Conservation (phyloP, 345 rosid genomes). For the Physaria fendleri region DNA sequence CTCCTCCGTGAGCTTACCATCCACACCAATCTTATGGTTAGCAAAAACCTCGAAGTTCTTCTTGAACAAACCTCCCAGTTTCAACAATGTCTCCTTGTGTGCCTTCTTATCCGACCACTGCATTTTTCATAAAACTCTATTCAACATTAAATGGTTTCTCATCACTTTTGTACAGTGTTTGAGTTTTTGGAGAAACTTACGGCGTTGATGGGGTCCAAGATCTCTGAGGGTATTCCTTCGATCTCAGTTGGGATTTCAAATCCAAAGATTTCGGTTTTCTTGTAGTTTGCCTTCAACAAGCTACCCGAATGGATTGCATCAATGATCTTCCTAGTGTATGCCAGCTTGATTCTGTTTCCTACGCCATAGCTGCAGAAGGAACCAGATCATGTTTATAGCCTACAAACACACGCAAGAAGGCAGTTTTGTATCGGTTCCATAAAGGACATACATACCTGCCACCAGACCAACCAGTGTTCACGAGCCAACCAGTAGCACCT, state of each 20-base stretch:
- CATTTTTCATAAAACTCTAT: not conserved
- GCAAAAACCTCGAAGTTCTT: constrained; percentile 77
- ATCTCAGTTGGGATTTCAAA: constrained; percentile 71
- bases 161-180: not conserved
- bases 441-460: constrained; percentile 61
- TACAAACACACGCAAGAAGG: not conserved
- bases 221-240: constrained; percentile 81
- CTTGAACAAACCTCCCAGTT: constrained; percentile 79
- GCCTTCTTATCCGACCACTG: constrained; percentile 88
- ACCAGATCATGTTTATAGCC: not conserved
- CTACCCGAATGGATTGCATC: constrained; percentile 86
- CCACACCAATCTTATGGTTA: constrained; percentile 66
- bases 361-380: constrained; percentile 57
- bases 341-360: constrained; percentile 78
- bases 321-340: constrained; percentile 82
- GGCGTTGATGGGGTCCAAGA: constrained; percentile 70
- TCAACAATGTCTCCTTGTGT: constrained; percentile 67
- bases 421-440: not conserved
- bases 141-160: not conserved
- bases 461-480: constrained; percentile 97
- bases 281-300: constrained; percentile 53
- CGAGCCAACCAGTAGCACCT: constrained; percentile 98
- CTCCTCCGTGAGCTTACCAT: constrained; percentile 67
- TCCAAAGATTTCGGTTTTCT: constrained; percentile 75
- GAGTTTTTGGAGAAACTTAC: constrained; percentile 38